Percentiles rank a stretch among this genome's conserved stretches.
These are phyloP conservation scores for Rubroboletus pulcherrimus DNA, from an alignment of 768 basidiomycete genomes.

Conservation along the genomic window DNA sequence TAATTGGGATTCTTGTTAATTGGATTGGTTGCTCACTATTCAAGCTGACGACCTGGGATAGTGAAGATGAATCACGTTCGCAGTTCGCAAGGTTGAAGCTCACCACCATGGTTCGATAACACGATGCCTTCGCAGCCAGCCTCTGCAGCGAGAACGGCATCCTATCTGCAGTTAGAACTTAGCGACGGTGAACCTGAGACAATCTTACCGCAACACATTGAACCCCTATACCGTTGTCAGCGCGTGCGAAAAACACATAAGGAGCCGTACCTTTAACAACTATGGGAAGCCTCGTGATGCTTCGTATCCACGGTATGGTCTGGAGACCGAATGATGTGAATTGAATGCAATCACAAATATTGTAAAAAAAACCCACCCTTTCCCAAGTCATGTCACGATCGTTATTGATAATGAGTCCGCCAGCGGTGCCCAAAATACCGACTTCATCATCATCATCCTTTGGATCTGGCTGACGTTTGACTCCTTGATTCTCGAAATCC, in stretches of 20 bases:
- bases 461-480: slow-evolving; percentile 19
- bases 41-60: slow-evolving; percentile 63
- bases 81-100: slow-evolving; percentile 4
- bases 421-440: slow-evolving; percentile 59
- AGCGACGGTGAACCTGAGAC: neutral
- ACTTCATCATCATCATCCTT: slow-evolving; percentile 33
- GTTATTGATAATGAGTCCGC: slow-evolving; percentile 60
- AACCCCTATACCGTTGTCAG: slow-evolving; percentile 44
- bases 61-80: neutral
- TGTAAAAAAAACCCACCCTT: slow-evolving; percentile 37
- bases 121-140: slow-evolving; percentile 85
- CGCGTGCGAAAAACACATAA: neutral
- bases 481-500: slow-evolving; percentile 46
- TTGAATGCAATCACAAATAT: neutral
- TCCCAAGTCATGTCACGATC: slow-evolving; percentile 79
- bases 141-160: slow-evolving; percentile 80
- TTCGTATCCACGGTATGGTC: slow-evolving; percentile 76
- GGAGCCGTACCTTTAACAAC: slow-evolving; percentile 60
- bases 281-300: slow-evolving; percentile 66
- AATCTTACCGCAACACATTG: slow-evolving; percentile 62
- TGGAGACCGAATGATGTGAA: slow-evolving; percentile 21
- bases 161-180: slow-evolving; percentile 41
- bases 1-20: neutral
- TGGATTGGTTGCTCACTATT: slow-evolving; percentile 50
- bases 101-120: slow-evolving; percentile 89